Conservation (phyloP, 2,329 filamentous ascomycete species). For the Fusarium albosuccineum region DNA sequence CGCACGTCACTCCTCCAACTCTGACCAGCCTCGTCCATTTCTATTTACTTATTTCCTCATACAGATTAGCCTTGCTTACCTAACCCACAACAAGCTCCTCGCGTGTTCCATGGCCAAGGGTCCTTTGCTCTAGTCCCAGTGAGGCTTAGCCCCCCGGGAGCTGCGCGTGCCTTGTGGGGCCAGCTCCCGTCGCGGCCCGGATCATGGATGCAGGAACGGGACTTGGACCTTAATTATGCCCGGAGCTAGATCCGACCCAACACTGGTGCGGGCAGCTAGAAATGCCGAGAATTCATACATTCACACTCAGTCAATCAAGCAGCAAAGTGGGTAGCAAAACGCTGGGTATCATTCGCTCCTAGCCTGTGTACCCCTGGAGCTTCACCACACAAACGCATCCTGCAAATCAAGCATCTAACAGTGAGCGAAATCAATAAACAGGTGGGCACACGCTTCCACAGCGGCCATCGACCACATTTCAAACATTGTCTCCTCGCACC, state of each 20-base stretch:
- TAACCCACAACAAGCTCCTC: conserved; percentile 17
- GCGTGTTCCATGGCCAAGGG: conserved; percentile 26
- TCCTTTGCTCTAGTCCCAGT: conserved; percentile 5
- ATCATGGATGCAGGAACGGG: conserved; percentile 36
- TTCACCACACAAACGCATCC: conserved; percentile 21
- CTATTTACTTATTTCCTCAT: conserved; percentile 46
- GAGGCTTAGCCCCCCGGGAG: conserved; percentile 10
- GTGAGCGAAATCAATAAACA: conserved; percentile 15
- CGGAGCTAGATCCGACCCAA: conserved; percentile 5
- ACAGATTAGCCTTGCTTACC: conserved; percentile 20
- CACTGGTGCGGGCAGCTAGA: neutral
- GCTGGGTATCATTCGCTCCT: conserved; percentile 48
- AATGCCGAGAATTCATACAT: neutral
- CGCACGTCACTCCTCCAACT: conserved; percentile 26
- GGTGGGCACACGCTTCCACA: conserved; percentile 20
- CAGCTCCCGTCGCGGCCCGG: conserved; percentile 37
- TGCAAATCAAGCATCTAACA: conserved; percentile 32
- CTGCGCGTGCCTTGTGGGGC: conserved; percentile 38
- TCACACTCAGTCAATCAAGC: neutral
- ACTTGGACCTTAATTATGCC: conserved; percentile 6
- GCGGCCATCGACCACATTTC: conserved; percentile 23
- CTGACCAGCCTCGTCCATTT: conserved; percentile 25
- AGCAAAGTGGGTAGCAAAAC: conserved; percentile 33
- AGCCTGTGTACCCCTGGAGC: conserved; percentile 34
- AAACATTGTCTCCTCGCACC: conserved; percentile 26